Base-by-base conservation (phyloP, 1,284 basidiomycete genomes). In the Sutorius eximius region DNA sequence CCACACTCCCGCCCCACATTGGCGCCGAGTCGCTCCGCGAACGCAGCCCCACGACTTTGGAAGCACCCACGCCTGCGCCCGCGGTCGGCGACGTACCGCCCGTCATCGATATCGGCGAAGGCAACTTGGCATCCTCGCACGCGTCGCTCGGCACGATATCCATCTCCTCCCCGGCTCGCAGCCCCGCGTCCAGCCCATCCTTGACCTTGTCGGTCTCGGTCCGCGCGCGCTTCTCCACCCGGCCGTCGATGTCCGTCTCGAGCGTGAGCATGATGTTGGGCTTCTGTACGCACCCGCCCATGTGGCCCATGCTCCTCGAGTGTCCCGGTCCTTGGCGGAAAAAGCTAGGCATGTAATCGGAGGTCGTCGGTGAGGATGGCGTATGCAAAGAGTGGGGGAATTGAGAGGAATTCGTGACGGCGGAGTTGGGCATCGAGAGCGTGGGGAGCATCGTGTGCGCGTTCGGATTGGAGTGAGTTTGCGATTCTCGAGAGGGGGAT, bases 281-380 rank as follows among this genome's bases (percentile, higher is more conserved):
- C 6, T 68, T 55, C 32, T 20, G 15, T 20, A 47, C 36, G 22
- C 58, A 51, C 12, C 52, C 49, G 1, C 53, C 55, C 15, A 62
- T 51, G 36, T 54, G 60, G 33, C 40, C 54, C 24, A 42, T 9
- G 34, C 51, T 59, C 22, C 59, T 51, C 4, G 42, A 42, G 33
- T 58, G 64, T 3, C 45, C 56, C 52, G 52, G 30, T 27, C 37
- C 50, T 36, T 51, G 55, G 4, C 24, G 46, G 13, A 65, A 56
- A 30, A 54, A 52, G 13, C 34, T 16, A 11, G 61, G 47, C n/a
- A 81, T 76, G 67, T 86, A 83, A 53, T 89, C 85, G 32, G 81
- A 67, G 2, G 78, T 74, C 1, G 87, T 88, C 2, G 87, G 87
- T 44, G 83, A 87, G 8, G 83, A 82, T 27, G 75, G 84, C 51